Evolutionary conservation across 2,329 filamentous ascomycete genomes (phyloP).

Genomic region (Exophiala aquamarina): DNA sequence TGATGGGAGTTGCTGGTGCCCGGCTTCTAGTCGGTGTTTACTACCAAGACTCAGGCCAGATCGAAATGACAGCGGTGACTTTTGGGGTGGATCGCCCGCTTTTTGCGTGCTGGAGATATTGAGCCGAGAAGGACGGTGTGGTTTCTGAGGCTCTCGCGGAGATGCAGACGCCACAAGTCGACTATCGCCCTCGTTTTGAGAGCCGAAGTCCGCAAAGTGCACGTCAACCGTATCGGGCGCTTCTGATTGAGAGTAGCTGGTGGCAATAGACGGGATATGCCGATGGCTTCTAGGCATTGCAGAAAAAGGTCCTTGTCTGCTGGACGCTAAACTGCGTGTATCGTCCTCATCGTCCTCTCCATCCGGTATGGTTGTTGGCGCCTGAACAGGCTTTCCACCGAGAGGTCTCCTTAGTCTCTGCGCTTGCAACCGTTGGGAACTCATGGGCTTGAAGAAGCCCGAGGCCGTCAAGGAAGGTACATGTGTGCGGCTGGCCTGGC

Average conservation of each 20-base stretch:
- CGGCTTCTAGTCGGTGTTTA: slow-evolving; percentile 54
- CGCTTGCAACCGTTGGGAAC: slow-evolving; percentile 88
- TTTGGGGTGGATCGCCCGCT: slow-evolving; percentile 59
- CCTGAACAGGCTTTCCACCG: slow-evolving; percentile 33
- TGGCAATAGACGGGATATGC: slow-evolving; percentile 71
- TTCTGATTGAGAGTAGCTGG: slow-evolving; percentile 75
- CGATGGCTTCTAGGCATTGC: slow-evolving; percentile 45
- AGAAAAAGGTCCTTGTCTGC: slow-evolving; percentile 39
- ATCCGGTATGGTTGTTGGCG: slow-evolving; percentile 36
- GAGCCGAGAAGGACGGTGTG: slow-evolving; percentile 52
- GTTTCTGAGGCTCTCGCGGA: slow-evolving; percentile 30
- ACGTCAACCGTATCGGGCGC: slow-evolving; percentile 57
- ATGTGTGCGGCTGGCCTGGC: slow-evolving; percentile 76
- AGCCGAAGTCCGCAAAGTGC: slow-evolving; percentile 19
- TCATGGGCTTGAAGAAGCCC: slow-evolving; percentile 96
- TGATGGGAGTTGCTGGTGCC: slow-evolving; percentile 82
- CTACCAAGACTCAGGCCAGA: slow-evolving; percentile 70
- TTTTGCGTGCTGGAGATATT: slow-evolving; percentile 63
- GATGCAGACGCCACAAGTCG: slow-evolving; percentile 15
- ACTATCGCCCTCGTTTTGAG: slow-evolving; percentile 19
- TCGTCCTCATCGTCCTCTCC: slow-evolving; percentile 49
- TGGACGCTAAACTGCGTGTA: slow-evolving; percentile 61
- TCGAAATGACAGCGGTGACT: slow-evolving; percentile 73
- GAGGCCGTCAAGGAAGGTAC: slow-evolving; percentile 85
- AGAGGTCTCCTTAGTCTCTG: slow-evolving; percentile 67